phyloP scores from a whole-genome alignment of 495 filamentous ascomycete genomes.

The Echria macrotheca region DNA sequence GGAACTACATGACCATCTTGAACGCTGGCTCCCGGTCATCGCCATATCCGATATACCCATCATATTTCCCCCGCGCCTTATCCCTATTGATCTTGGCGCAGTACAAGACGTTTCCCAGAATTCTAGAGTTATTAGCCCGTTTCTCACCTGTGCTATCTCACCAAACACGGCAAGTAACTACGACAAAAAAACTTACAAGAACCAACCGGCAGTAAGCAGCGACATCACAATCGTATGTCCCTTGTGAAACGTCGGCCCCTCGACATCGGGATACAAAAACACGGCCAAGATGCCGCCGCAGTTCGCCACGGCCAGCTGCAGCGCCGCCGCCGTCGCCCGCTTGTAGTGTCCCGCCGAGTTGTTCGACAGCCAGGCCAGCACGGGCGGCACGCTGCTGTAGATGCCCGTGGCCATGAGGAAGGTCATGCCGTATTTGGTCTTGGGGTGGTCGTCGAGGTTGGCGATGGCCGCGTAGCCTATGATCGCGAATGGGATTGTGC shows the following conservation, averaged over 20 bases:
- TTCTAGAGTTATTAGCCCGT: slow-evolving; percentile 33
- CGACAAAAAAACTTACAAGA: slow-evolving; percentile 17
- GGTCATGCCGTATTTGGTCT: slow-evolving; percentile 68
- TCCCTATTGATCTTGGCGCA: slow-evolving; percentile 62
- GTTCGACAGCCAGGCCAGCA: slow-evolving; percentile 61
- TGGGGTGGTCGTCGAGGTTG: slow-evolving; percentile 41
- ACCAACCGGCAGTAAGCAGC: slow-evolving; percentile 55
- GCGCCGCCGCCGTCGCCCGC: slow-evolving; percentile 36
- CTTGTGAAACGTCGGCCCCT: slow-evolving; percentile 42
- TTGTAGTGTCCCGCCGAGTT: slow-evolving; percentile 44
- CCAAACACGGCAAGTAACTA: no score
- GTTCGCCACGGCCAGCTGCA: slow-evolving; percentile 46
- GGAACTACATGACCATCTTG: slow-evolving; percentile 50
- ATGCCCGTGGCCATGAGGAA: slow-evolving; percentile 67
- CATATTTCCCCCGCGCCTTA: slow-evolving; percentile 59
- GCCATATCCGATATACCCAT: slow-evolving; percentile 49
- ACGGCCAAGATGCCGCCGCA: slow-evolving; percentile 46
- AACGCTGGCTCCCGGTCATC: slow-evolving; percentile 66
- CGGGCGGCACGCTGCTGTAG: slow-evolving; percentile 70
- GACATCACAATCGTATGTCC: slow-evolving; percentile 58
- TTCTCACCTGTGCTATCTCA: not conserved
- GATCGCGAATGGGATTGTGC: slow-evolving; percentile 44
- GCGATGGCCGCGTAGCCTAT: slow-evolving; percentile 66
- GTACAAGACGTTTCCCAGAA: slow-evolving; percentile 59
- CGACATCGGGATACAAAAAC: slow-evolving; percentile 52